Evolutionary conservation across 768 basidiomycete species (phyloP), one percentile per base, ranked within the genome.

Genomic region (Polyporus arcularius): DNA sequence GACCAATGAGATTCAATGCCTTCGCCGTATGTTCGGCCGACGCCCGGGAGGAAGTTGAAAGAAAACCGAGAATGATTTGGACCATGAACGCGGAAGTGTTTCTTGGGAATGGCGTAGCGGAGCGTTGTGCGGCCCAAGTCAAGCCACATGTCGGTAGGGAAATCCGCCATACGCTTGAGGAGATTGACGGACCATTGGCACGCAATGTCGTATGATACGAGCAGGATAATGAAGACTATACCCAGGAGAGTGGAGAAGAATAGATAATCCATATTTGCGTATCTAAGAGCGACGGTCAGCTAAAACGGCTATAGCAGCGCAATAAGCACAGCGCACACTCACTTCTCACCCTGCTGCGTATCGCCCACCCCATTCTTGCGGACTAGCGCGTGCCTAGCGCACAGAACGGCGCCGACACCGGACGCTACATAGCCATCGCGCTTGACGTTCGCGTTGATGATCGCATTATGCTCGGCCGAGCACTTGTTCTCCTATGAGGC

Each of bases 61-160:
- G 71, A 76, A 56, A 49, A 76, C 0, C 40, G 39, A 4, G 67
- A 59, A 21, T 73, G 74, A 2, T 69, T 55, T 2, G 31, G 21
- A 14, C 70, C 58, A 46, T 78, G 76, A n/a, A 67, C 70, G 4
- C 56, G 60, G 28, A 73, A 57, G 57, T 78, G 76, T 2, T 75
- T 66, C 57, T 77, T 77, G 1, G 72, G 74, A 28, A 78, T 59
- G 4, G 54, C 53, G 26, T 32, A 67, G 8, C 59, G 32, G 26
- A 70, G n/a, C n/a, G n/a, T n/a, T n/a, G n/a, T n/a, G n/a, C n/a
- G 4, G 28, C 10, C 30, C 9, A 39, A n/a, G n/a, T 58, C 42
- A 18, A 63, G 41, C 14, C 35, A 53, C 28, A 65, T 28, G 5
- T 16, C n/a, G 8, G n/a, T 42, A 0, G 52, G 52, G 18, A 52